A percentile compares a stretch with the other conserved stretches of the same genome.
Evolutionary conservation across 352 stramenopile species (phyloP).

Genomic region (Lagenidium giganteum): DNA sequence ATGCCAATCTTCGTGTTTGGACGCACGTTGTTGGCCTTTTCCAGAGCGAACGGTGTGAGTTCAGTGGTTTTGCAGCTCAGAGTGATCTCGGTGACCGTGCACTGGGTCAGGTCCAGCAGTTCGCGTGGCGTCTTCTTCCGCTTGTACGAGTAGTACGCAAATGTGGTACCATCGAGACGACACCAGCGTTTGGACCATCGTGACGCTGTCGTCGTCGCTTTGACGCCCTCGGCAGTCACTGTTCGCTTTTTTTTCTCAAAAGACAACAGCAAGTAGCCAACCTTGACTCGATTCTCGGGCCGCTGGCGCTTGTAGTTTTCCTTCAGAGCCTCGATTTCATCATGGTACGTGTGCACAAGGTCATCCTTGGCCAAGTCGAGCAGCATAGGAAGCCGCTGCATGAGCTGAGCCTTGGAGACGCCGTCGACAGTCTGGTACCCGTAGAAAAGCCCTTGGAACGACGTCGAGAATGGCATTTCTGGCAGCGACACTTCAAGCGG

Average conservation of each 20-base stretch:
- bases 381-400: conserved; percentile 65
- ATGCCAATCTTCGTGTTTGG: conserved; percentile 71
- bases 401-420: conserved; percentile 42
- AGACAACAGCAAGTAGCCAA: conserved; percentile 69
- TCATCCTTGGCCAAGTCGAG: conserved; percentile 74
- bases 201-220: conserved; percentile 49
- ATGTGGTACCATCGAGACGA: conserved; percentile 64
- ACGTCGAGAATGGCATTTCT: conserved; percentile 41
- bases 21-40: conserved; percentile 32
- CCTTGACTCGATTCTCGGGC: conserved; percentile 75
- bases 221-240: conserved; percentile 51
- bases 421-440: conserved; percentile 64
- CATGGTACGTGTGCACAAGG: conserved; percentile 78
- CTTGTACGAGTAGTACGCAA: conserved; percentile 83
- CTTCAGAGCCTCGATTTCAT: conserved; percentile 73
- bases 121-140: conserved; percentile 63
- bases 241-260: conserved; percentile 60
- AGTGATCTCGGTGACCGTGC: conserved; percentile 64
- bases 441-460: conserved; percentile 72
- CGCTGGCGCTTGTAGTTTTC: conserved; percentile 83
- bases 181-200: conserved; percentile 85
- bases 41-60: conserved; percentile 44
- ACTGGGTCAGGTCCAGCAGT: conserved; percentile 69
- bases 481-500: conserved; percentile 19
- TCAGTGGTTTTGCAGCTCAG: conserved; percentile 28